phyloP scores from a whole-genome alignment of 345 rosid genomes.

The Mercurialis annua region DNA sequence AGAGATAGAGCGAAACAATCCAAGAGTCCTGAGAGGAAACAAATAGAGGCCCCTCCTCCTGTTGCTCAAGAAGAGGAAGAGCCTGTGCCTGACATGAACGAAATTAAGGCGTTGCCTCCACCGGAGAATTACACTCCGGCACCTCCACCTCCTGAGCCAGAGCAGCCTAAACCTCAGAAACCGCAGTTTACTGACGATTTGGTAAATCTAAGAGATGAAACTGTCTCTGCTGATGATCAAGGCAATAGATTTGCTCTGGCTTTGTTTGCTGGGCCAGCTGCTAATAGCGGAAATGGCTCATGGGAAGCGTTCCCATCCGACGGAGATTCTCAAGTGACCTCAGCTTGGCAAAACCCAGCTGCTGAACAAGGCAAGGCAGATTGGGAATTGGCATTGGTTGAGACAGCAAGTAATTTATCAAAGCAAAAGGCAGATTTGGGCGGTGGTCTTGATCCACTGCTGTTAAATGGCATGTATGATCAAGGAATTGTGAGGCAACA shows the following conservation, averaged over 20 bases:
- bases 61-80: constrained; percentile 38
- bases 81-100: constrained; percentile 53
- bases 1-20: constrained; percentile 71
- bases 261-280: constrained; percentile 56
- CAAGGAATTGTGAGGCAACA: constrained; percentile 76
- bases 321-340: constrained; percentile 56
- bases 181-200: constrained; percentile 63
- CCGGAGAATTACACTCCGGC: constrained; percentile 59
- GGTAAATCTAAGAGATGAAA: constrained; percentile 76
- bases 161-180: constrained; percentile 48
- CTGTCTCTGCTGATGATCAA: constrained; percentile 60
- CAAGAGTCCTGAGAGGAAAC: constrained; percentile 69
- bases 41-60: constrained; percentile 42
- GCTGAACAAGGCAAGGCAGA: constrained; percentile 76
- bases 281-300: constrained; percentile 45
- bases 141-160: constrained; percentile 41
- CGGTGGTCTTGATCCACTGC: constrained; percentile 79
- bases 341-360: constrained; percentile 86
- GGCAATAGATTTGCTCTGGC: constrained; percentile 80
- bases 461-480: constrained; percentile 90
- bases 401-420: constrained; percentile 70
- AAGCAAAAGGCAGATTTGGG: constrained; percentile 70
- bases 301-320: constrained; percentile 85
- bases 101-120: constrained; percentile 76
- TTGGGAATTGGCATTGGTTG: constrained; percentile 93